Evolutionary conservation across 1,284 basidiomycete species (phyloP), one percentile per base, ranked within the genome.

Genomic region (Papiliotrema fonsecae): DNA sequence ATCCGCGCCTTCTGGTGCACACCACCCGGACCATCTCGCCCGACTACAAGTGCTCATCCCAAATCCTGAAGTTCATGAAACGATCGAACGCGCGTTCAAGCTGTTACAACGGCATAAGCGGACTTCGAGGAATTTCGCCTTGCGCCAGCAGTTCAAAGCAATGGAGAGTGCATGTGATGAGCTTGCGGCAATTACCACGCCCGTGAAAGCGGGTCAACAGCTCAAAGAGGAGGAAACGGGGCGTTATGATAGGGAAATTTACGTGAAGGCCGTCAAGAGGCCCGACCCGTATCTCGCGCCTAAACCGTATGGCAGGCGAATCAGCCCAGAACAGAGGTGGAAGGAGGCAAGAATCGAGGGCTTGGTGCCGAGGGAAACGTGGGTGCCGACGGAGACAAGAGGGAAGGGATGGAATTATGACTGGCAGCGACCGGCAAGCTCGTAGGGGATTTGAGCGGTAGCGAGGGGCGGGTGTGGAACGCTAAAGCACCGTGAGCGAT

Each of bases 51-150:
- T 79, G 46, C 86, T 87, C 10, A 82, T 92, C 49, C 87, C 87
- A 13, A 86, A 83, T 4, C 81, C 79, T 13, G 91, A 97, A 73
- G 89, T 89, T 0, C 90, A 97, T 76, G 83, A 90, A 60, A 97
- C 92, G 6, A 91, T 97, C 55, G 87, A 88, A 57, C 83, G 93
- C 32, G 93, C 93, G 3, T 97, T 87, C 87, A 76, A 85, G 47
- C 79, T 97, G 19, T 83, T 87, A 74, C 80, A 83, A 61, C 81
- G 90, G 30, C 83, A 87, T 61, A 61, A 83, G 49, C 81, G 90
- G 41, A 82, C 86, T 67, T 75, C 77, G 60, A 80, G 86, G 37
- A 78, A 83, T 30, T 79, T 76, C 37, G 84, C 86, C 62, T 66
- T 88, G 54, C 73, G 76, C 50, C 78, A 82, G 63, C 90, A 91